A percentile compares a stretch with the other conserved stretches of the same genome.
phyloP scores from a whole-genome alignment of 805 yeast genomes.

The Suhomyces xylopsoci region DNA sequence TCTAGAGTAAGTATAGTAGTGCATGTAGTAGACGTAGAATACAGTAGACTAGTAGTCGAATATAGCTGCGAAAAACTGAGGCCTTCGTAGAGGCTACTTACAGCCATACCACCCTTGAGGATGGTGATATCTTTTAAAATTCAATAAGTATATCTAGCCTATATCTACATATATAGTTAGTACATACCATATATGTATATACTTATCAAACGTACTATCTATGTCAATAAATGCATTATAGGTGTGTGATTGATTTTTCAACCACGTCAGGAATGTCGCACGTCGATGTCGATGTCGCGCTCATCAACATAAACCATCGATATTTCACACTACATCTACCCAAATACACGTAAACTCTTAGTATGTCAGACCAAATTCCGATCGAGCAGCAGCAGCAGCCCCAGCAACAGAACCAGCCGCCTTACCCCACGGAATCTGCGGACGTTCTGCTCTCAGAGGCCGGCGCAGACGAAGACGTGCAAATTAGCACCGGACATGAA shows the following conservation, averaged over 20 bases:
- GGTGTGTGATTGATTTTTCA: not conserved
- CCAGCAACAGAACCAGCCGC: not conserved
- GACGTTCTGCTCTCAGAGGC: conserved; percentile 2
- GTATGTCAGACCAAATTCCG: conserved; percentile 34
- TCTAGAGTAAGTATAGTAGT: too few relatives aligned
- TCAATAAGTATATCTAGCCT: too few relatives aligned
- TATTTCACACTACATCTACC: not conserved
- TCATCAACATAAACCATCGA: not conserved
- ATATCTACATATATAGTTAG: too few relatives aligned
- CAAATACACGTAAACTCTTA: not conserved
- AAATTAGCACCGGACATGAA: not conserved
- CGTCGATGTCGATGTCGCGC: not conserved
- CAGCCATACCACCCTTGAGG: too few relatives aligned
- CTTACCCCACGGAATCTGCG: not conserved
- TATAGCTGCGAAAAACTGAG: too few relatives aligned
- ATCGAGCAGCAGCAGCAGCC: conserved; percentile 16
- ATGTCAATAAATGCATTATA: not conserved
- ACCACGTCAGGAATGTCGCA: not conserved
- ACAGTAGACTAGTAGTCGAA: too few relatives aligned
- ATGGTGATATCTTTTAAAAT: too few relatives aligned
- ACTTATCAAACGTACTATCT: not conserved
- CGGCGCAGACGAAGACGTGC: conserved; percentile 1
- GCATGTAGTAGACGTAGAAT: too few relatives aligned
- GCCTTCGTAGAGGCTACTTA: too few relatives aligned
- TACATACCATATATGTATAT: too few relatives aligned